Conservation (phyloP, 306 rosid species). For the Cotoneaster glaucophyllus region DNA sequence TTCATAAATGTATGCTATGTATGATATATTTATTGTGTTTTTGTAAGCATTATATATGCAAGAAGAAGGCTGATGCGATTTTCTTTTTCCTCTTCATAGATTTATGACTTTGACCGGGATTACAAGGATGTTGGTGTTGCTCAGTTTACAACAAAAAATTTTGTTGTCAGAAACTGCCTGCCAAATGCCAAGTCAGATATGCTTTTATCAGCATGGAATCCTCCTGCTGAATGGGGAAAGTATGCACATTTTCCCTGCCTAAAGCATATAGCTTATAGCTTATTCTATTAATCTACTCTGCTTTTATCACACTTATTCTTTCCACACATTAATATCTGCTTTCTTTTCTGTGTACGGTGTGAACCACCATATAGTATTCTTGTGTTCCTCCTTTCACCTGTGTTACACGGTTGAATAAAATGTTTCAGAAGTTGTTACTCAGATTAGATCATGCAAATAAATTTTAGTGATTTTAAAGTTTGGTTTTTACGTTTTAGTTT, state of each 20-base stretch:
- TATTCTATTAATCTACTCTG: background rate
- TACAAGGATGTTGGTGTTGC: slow-evolving; percentile 96
- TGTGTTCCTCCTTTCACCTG: background rate
- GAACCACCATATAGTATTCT: background rate
- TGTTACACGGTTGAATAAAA: background rate
- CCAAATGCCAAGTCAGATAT: slow-evolving; percentile 84
- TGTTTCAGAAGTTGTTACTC: background rate
- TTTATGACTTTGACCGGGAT: slow-evolving; percentile 93
- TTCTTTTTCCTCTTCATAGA: slow-evolving; percentile 39
- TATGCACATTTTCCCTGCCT: slow-evolving; percentile 38
- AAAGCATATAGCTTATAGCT: slow-evolving; percentile 19
- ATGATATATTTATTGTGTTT: background rate
- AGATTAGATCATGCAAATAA: background rate
- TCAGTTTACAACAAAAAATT: slow-evolving; percentile 81
- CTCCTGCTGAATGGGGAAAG: slow-evolving; percentile 94
- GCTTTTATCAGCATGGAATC: slow-evolving; percentile 97
- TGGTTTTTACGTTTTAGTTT: background rate
- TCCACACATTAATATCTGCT: background rate
- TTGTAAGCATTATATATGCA: slow-evolving; percentile 6
- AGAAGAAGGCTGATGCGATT: slow-evolving; percentile 20
- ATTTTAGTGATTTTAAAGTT: background rate
- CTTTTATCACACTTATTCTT: background rate
- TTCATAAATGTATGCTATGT: background rate
- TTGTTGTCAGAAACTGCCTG: slow-evolving; percentile 92
- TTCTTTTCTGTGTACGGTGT: background rate